Percentiles rank a stretch among this genome's conserved stretches.
Evolutionary conservation across 768 basidiomycete species (phyloP).

Genomic region (Kwoniella pini): DNA sequence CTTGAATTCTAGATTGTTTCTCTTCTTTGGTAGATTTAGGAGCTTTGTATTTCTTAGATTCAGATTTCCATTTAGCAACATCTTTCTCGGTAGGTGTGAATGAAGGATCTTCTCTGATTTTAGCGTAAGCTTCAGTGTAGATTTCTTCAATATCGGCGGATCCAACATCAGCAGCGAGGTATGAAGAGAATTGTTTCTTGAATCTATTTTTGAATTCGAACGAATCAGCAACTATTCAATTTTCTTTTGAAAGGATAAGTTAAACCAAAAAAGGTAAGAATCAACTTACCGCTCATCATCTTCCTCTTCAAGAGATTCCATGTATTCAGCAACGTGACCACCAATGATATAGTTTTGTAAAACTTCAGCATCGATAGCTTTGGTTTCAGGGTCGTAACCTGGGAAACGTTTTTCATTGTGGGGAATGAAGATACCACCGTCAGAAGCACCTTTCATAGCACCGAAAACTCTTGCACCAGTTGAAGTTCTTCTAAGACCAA

Average conservation of each 20-base stretch:
- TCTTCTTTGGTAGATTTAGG: conserved; percentile 71
- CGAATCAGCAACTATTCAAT: no score
- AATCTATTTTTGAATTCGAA: conserved; percentile 61
- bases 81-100: conserved; percentile 89
- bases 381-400: conserved; percentile 89
- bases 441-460: conserved; percentile 96
- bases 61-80: conserved; percentile 82
- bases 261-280: no score
- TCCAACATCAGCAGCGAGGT: conserved; percentile 91
- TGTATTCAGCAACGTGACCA: conserved; percentile 98
- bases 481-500: conserved; percentile 95
- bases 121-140: conserved; percentile 86
- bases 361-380: conserved; percentile 88
- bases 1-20: conserved; percentile 76
- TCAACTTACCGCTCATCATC: conserved; percentile 84
- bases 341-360: conserved; percentile 97
- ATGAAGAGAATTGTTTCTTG: conserved; percentile 95
- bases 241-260: no score
- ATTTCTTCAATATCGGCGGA: conserved; percentile 98
- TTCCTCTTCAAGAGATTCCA: conserved; percentile 99
- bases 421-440: conserved; percentile 96
- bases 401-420: conserved; percentile 98
- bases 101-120: conserved; percentile 89
- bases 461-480: conserved; percentile 97
- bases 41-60: conserved; percentile 70